phyloP scores from a whole-genome alignment of 1,284 basidiomycete genomes.

The Sutorius eximius region DNA sequence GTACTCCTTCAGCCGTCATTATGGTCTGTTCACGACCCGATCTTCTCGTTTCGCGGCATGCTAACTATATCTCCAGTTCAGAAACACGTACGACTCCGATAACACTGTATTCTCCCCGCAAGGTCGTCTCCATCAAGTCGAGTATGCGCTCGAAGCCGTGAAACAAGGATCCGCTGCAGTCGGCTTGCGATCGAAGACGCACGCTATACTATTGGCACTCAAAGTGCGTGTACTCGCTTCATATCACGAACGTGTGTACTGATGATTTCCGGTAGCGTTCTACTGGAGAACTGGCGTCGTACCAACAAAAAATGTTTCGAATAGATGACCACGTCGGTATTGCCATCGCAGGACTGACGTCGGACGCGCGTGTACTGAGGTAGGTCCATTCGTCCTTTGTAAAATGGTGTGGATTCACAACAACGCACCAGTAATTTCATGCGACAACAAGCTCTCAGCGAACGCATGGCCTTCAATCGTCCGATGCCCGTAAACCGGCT shows the following conservation, averaged over 20 bases:
- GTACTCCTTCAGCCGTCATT: conserved; percentile 13
- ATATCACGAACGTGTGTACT: background rate
- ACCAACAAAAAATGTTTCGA: conserved; percentile 99
- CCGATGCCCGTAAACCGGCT: conserved; percentile 93
- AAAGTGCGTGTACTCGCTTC: conserved; percentile 56
- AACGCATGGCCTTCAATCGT: conserved; percentile 92
- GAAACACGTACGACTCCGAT: conserved; percentile 95
- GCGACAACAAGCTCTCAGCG: conserved; percentile 97
- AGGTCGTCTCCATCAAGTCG: conserved; percentile 91
- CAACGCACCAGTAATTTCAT: conserved; percentile 83
- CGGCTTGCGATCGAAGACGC: conserved; percentile 92
- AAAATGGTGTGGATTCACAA: background rate
- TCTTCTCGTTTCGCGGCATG: background rate
- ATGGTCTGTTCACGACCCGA: conserved; percentile 26
- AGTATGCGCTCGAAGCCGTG: conserved; percentile 98
- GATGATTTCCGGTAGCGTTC: conserved; percentile 68
- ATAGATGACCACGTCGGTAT: conserved; percentile 99
- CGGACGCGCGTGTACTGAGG: conserved; percentile 96
- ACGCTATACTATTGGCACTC: conserved; percentile 90
- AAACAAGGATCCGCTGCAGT: conserved; percentile 99
- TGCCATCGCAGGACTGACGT: conserved; percentile 96
- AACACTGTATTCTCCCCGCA: conserved; percentile 96
- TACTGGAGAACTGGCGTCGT: conserved; percentile 96
- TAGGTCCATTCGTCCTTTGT: conserved; percentile 34
- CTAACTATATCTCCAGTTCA: conserved; percentile 58